phyloP scores from a whole-genome alignment of 2,329 filamentous ascomycete genomes.

The Rhynchosporium graminicola region DNA sequence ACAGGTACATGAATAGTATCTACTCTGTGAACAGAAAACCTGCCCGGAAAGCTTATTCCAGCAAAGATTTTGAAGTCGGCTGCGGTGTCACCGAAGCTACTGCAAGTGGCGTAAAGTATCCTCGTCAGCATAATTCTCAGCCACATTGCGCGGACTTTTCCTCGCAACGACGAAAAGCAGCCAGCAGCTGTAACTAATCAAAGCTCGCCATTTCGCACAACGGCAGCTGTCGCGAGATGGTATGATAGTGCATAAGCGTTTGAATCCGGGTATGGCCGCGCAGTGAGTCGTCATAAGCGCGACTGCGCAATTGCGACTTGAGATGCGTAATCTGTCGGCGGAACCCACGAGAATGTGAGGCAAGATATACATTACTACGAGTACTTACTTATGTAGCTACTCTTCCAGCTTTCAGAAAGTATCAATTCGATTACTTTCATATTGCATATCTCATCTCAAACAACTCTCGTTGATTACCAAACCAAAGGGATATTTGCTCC shows the following conservation, averaged over 20 bases:
- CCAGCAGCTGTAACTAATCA: not conserved
- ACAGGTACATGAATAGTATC: too few relatives aligned
- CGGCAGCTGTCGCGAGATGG: not conserved
- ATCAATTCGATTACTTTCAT: too few relatives aligned
- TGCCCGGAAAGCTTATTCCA: not conserved
- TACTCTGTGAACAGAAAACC: not conserved
- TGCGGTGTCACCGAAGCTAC: constrained; percentile 9
- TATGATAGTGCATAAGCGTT: not conserved
- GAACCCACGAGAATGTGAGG: constrained; percentile 7
- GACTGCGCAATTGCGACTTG: constrained; percentile 1
- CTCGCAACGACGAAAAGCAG: not conserved
- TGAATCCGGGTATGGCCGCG: not conserved
- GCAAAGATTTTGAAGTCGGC: not conserved
- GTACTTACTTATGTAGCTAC: not conserved
- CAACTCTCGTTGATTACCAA: not conserved
- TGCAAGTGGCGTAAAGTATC: constrained; percentile 3
- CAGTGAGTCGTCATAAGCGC: constrained; percentile 10
- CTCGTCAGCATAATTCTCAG: constrained; percentile 10
- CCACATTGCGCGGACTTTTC: not conserved
- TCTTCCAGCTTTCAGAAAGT: not conserved
- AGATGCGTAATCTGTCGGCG: not conserved
- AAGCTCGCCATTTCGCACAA: not conserved
- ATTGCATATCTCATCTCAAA: not conserved
- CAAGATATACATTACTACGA: not conserved
- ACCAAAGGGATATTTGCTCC: too few relatives aligned